Evolutionary conservation across 2,329 filamentous ascomycete species (phyloP), one percentile per base, ranked within the genome.

Genomic region (Calonectria pseudoturangicola): DNA sequence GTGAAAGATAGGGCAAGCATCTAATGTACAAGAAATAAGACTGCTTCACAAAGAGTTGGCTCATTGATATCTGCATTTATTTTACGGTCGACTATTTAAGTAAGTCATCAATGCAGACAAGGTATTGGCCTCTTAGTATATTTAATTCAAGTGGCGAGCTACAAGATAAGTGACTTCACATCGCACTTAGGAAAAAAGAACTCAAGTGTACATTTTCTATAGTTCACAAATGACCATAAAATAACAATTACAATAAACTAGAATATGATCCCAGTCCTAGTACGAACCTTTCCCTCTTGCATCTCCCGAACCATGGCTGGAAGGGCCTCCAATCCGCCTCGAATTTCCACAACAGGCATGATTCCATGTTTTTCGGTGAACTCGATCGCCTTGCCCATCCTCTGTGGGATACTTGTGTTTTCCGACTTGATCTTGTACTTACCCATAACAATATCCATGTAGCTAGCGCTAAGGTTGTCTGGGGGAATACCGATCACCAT

Each of bases 401-500:
- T 76, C 79, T 84, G 83, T 4, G 85, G 84, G 72, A 84, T 85
- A 51, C 85, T 80, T 1, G 84, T 86, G 73, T 82, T 85, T 48
- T 86, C 85, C 12, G 83, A 83, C 75, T 85, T 85, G 75, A 86
- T 82, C 41, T 82, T 80, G 75, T 85, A 86, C 33, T 76, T 79
- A 0, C 84, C 83, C n/a, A 84, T 82, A 0, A 83, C 81, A 30
- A 87, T 78, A 45, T 86, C 85, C 74, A 86, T 83, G 2, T 82
- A 82, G 25, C 80, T 83, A 62, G 85, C 78, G 60, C 81, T 79
- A 13, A 87, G 70, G 5, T 81, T 78, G 65, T 85, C 81, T 1
- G 80, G 76, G 6, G 85, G 80, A 60, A 87, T 83, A 4, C 86
- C 85, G 60, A 86, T 82, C 7, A 86, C 79, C 86, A 87, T 86